phyloP scores from a whole-genome alignment of 768 basidiomycete genomes.

The Rhizopogon sp. region DNA sequence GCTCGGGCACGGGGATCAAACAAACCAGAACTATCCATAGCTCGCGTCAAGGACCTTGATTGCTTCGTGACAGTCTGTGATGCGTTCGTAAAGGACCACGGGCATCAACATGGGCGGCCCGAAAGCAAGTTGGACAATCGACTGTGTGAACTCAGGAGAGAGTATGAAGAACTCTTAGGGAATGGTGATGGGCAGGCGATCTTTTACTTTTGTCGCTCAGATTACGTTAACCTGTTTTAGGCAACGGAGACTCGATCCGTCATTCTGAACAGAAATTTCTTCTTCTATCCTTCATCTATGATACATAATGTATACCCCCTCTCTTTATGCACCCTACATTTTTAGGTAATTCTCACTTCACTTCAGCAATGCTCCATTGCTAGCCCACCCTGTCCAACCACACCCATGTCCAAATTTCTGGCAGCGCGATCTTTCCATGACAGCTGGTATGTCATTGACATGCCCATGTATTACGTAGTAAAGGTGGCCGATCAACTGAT shows the following conservation, averaged over 20 bases:
- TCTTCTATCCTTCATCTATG: background rate
- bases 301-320: background rate
- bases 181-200: conserved; percentile 18
- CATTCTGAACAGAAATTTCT: conserved; percentile 7
- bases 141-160: conserved; percentile 11
- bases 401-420: no score
- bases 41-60: conserved; percentile 55
- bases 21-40: conserved; percentile 62
- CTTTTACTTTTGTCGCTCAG: background rate
- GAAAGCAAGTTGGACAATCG: conserved; percentile 4
- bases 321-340: no score
- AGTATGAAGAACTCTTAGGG: conserved; percentile 25
- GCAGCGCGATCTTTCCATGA: no score
- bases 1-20: conserved; percentile 65
- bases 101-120: conserved; percentile 23
- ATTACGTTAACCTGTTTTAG: conserved; percentile 3
- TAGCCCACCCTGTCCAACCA: no score
- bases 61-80: conserved; percentile 59
- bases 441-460: no score
- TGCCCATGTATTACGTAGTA: no score
- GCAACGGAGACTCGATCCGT: conserved; percentile 11
- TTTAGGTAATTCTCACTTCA: background rate
- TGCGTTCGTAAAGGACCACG: conserved; percentile 56
- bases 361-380: no score
- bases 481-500: no score